phyloP scores from a whole-genome alignment of 352 stramenopile genomes.

The Plasmopara viticola region DNA sequence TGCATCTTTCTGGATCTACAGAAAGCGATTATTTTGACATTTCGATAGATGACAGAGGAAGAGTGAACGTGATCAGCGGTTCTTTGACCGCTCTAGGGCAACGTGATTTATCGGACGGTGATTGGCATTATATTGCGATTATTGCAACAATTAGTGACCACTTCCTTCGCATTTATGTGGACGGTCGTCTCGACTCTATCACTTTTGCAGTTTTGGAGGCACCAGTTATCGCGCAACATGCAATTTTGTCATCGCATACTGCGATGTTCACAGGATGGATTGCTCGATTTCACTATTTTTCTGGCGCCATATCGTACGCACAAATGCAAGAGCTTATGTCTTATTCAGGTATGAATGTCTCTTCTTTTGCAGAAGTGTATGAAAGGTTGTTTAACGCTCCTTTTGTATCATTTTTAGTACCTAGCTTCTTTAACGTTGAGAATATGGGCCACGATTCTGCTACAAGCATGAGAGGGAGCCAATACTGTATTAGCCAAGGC shows the following conservation, averaged over 20 bases:
- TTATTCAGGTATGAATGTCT: conserved; percentile 32
- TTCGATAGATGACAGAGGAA: conserved; percentile 10
- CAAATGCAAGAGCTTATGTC: conserved; percentile 33
- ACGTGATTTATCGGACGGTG: conserved; percentile 6
- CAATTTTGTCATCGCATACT: conserved; percentile 19
- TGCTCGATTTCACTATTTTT: conserved; percentile 37
- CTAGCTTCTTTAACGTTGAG: conserved; percentile 12
- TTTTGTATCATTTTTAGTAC: conserved; percentile 7
- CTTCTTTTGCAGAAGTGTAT: background rate
- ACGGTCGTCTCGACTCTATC: conserved; percentile 10
- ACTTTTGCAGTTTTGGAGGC: background rate
- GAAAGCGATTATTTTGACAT: conserved; percentile 12
- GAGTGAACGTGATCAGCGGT: conserved; percentile 5
- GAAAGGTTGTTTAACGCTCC: too few species aligned
- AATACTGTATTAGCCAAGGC: conserved; percentile 20
- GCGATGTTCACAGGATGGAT: conserved; percentile 41
- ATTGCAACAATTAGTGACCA: conserved; percentile 13
- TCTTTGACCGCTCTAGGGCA: background rate
- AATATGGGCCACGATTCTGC: background rate
- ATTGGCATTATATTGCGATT: conserved; percentile 21
- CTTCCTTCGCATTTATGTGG: conserved; percentile 11
- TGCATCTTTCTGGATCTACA: conserved; percentile 2
- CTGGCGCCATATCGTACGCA: conserved; percentile 24
- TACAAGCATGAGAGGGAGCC: conserved; percentile 4
- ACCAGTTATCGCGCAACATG: conserved; percentile 10